Percentiles rank a stretch among this genome's conserved stretches.
Evolutionary conservation across 345 rosid genomes (phyloP).

Genomic region (Pistacia atlantica): DNA sequence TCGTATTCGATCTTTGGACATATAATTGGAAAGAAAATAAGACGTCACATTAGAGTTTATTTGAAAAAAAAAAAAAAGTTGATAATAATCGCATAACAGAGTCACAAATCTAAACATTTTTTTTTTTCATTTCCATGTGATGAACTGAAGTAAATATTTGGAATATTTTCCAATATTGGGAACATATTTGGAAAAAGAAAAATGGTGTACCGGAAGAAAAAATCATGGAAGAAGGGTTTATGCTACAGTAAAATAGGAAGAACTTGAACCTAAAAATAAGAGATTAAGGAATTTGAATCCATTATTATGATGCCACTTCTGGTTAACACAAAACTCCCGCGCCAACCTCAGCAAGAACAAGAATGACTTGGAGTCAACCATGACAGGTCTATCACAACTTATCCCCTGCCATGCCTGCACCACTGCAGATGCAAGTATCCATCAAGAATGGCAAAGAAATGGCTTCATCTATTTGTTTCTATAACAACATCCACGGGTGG

Average conservation of each 20-base stretch:
- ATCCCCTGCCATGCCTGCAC: conserved; percentile 8
- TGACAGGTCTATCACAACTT: background rate
- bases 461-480: background rate
- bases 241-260: background rate
- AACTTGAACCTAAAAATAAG: background rate
- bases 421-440: background rate
- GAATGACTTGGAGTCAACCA: conserved; percentile 2
- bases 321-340: background rate
- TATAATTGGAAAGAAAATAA: background rate
- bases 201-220: background rate
- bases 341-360: background rate
- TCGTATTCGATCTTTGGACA: background rate
- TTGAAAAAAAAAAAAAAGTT: too few species aligned
- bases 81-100: background rate
- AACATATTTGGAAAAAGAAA: too few species aligned
- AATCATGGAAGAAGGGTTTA: conserved; percentile 6
- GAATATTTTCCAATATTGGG: conserved; percentile 5
- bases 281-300: conserved; percentile 2
- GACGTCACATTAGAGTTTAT: background rate
- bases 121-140: background rate
- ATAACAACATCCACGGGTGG: background rate
- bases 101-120: background rate
- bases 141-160: background rate
- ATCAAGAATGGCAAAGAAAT: conserved; percentile 1
- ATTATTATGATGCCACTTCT: background rate